phyloP scores from a whole-genome alignment of 1,284 basidiomycete genomes.

The Wallemia mellicola region DNA sequence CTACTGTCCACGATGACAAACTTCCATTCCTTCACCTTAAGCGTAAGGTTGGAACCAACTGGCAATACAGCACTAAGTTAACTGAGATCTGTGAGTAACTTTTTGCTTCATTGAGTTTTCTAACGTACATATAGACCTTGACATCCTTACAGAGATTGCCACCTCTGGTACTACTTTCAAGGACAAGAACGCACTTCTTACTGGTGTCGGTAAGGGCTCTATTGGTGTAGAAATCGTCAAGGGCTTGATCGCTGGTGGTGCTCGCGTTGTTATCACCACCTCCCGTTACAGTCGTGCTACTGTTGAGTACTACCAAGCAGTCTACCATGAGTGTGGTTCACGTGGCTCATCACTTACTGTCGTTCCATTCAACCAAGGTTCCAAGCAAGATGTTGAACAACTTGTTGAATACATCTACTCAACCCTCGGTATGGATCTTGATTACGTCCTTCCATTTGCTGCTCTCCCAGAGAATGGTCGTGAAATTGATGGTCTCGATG shows the following conservation, averaged over 20 bases:
- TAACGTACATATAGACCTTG: conserved; percentile 27
- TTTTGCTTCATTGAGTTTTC: not conserved
- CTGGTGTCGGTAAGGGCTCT: conserved; percentile 87
- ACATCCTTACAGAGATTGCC: conserved; percentile 88
- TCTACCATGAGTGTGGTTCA: conserved; percentile 84
- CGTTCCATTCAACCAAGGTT: conserved; percentile 94
- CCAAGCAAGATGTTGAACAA: conserved; percentile 88
- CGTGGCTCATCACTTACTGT: conserved; percentile 84
- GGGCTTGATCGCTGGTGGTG: conserved; percentile 79
- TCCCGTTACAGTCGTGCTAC: conserved; percentile 76
- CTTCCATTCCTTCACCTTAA: conserved; percentile 84
- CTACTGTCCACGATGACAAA: conserved; percentile 59
- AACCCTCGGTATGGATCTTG: conserved; percentile 73
- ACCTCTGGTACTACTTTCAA: conserved; percentile 93
- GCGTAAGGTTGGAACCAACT: conserved; percentile 78
- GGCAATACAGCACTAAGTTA: conserved; percentile 90
- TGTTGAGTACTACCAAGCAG: conserved; percentile 92
- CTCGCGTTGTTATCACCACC: conserved; percentile 86
- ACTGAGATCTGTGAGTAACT: conserved; percentile 36
- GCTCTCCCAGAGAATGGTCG: conserved; percentile 95
- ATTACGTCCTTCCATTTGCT: conserved; percentile 93
- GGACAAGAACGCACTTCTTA: conserved; percentile 91
- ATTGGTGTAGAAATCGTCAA: conserved; percentile 95
- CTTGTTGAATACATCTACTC: conserved; percentile 95
- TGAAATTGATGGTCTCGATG: conserved; percentile 86